Percentiles rank a stretch among this genome's conserved stretches.
Evolutionary conservation across 169 alveolate species (phyloP).

Genomic region (Theileria luwenshuni): DNA sequence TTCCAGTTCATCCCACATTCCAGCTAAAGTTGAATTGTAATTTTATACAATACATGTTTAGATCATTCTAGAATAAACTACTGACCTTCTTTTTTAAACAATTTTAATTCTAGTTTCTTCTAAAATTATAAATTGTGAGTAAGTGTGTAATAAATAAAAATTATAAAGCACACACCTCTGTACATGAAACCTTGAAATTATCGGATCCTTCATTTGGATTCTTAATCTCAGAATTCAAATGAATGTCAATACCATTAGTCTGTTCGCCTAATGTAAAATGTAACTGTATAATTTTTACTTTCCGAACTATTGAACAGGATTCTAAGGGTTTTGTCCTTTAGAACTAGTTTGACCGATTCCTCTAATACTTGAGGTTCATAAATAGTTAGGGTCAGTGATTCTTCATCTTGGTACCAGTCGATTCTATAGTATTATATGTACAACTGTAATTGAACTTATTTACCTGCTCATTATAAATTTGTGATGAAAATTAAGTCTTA

Average conservation of each 20-base stretch:
- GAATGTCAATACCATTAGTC: background rate
- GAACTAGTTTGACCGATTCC: background rate
- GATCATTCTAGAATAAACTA: too few species aligned
- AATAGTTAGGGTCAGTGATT: slow-evolving; percentile 24
- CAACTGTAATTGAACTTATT: background rate
- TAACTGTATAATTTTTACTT: too few species aligned
- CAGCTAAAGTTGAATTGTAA: slow-evolving; percentile 25
- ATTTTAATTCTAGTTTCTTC: slow-evolving; percentile 37
- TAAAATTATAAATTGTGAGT: background rate
- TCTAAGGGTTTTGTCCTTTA: slow-evolving; percentile 12
- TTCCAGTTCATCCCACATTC: slow-evolving; percentile 37
- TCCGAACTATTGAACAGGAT: slow-evolving; percentile 2
- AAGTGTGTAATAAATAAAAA: background rate
- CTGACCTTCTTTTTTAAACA: slow-evolving; percentile 14
- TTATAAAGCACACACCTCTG: slow-evolving; percentile 14
- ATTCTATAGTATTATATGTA: slow-evolving; percentile 5
- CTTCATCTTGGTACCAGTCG: slow-evolving; percentile 52
- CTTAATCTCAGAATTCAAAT: slow-evolving; percentile 2
- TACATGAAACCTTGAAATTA: slow-evolving; percentile 9
- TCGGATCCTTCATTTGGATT: slow-evolving; percentile 10
- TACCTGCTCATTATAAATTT: slow-evolving; percentile 2
- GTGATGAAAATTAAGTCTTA: background rate
- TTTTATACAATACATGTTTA: too few species aligned
- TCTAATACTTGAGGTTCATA: slow-evolving; percentile 12
- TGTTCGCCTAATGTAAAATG: slow-evolving; percentile 5